Conservation (phyloP, 192 early-diverging fungal genomes). For the Gonapodya prolifera region DNA sequence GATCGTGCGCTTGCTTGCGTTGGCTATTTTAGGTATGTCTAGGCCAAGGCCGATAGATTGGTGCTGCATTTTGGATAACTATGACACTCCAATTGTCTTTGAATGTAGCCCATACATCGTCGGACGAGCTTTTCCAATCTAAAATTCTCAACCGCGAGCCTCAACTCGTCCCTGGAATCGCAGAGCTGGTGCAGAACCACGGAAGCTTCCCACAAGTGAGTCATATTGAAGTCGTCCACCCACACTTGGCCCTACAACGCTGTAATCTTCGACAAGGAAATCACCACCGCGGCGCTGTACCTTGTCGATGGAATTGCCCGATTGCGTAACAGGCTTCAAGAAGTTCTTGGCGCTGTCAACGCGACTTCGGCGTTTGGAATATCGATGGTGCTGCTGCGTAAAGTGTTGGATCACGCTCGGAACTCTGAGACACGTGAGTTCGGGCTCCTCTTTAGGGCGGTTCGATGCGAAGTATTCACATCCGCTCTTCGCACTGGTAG, state of each 20-base stretch:
- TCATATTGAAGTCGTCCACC: constrained; percentile 84
- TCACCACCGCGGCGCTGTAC: constrained; percentile 64
- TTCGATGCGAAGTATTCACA: background rate
- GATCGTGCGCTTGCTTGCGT: no score
- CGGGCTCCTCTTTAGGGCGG: background rate
- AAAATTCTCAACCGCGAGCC: constrained; percentile 15
- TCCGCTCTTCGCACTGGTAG: background rate
- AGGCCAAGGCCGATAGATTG: no score
- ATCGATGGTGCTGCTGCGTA: constrained; percentile 65
- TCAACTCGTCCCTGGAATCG: no score
- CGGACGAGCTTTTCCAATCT: background rate
- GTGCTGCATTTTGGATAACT: no score
- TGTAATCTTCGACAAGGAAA: constrained; percentile 54
- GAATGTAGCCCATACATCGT: no score
- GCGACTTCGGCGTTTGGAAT: constrained; percentile 88
- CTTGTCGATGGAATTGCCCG: constrained; percentile 73
- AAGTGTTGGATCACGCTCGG: no score
- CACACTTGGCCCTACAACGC: constrained; percentile 64
- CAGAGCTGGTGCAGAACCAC: constrained; percentile 44
- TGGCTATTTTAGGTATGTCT: no score
- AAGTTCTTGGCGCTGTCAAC: constrained; percentile 76
- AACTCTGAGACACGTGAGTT: no score
- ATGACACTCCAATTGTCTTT: no score
- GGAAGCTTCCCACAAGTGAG: constrained; percentile 47
- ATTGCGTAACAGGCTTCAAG: constrained; percentile 57